phyloP scores from a whole-genome alignment of 345 rosid genomes.

The Streptanthus diversifolius region DNA sequence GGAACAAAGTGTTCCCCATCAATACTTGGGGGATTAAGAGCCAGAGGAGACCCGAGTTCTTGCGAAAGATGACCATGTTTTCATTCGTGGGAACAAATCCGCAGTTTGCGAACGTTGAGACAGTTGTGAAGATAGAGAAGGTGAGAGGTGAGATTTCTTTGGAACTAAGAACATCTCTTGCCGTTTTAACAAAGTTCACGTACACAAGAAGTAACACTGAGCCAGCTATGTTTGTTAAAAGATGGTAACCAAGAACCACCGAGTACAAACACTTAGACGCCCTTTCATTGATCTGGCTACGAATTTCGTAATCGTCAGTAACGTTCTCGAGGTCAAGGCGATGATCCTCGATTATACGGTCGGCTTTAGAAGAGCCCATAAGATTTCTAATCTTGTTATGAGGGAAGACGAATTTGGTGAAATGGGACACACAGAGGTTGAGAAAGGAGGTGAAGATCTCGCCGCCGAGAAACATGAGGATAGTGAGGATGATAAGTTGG shows the following conservation, averaged over 20 bases:
- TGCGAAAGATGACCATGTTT: slow-evolving; percentile 57
- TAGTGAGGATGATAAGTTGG: slow-evolving; percentile 52
- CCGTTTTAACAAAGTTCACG: slow-evolving; percentile 33
- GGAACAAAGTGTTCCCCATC: slow-evolving; percentile 58
- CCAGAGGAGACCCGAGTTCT: slow-evolving; percentile 51
- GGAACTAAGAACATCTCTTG: slow-evolving; percentile 36
- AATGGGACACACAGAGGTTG: slow-evolving; percentile 18
- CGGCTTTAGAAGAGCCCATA: background rate
- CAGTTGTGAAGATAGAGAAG: slow-evolving; percentile 50
- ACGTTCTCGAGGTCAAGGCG: background rate
- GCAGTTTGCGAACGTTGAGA: slow-evolving; percentile 55
- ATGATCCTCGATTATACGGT: background rate
- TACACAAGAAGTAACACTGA: slow-evolving; percentile 36
- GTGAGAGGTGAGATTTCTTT: slow-evolving; percentile 39
- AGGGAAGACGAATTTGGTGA: slow-evolving; percentile 12
- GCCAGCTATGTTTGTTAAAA: slow-evolving; percentile 40
- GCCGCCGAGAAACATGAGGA: slow-evolving; percentile 59
- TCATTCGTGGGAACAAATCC: slow-evolving; percentile 77
- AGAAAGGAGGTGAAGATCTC: slow-evolving; percentile 64
- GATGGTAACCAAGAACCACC: slow-evolving; percentile 46
- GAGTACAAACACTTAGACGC: slow-evolving; percentile 36
- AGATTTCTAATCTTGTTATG: slow-evolving; percentile 9
- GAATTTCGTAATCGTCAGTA: background rate
- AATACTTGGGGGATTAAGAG: slow-evolving; percentile 51
- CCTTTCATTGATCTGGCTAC: background rate